These are phyloP conservation scores for Aureobasidium sp. DNA, from an alignment of 2,329 filamentous ascomycete species.

Conservation along the genomic window DNA sequence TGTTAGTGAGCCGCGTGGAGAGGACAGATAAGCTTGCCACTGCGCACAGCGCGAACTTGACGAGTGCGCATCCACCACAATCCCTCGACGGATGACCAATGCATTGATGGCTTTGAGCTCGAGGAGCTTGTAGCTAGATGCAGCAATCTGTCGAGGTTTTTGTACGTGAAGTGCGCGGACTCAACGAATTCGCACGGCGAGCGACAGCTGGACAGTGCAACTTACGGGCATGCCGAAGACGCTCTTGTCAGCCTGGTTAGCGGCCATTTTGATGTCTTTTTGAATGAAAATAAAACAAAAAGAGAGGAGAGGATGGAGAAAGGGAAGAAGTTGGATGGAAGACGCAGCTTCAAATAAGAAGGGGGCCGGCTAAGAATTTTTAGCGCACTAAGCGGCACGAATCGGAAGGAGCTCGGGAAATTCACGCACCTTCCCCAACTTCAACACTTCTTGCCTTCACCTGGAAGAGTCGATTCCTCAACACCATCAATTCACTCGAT, in stretches of 20 bases:
- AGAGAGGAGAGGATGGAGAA: slow-evolving; percentile 25
- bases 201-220: slow-evolving; percentile 5
- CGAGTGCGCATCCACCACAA: not conserved
- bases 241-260: slow-evolving; percentile 46
- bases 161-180: slow-evolving; percentile 6
- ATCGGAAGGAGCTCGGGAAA: slow-evolving; percentile 14
- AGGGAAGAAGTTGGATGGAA: slow-evolving; percentile 12
- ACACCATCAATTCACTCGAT: not conserved
- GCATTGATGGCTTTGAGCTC: not conserved
- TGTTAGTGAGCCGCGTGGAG: slow-evolving; percentile 19
- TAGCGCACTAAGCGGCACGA: slow-evolving; percentile 14
- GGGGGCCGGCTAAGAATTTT: slow-evolving; percentile 13
- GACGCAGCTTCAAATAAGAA: slow-evolving; percentile 13
- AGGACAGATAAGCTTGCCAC: not conserved
- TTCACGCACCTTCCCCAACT: slow-evolving; percentile 13
- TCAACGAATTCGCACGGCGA: slow-evolving; percentile 16
- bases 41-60: not conserved
- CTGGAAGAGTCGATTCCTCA: slow-evolving; percentile 14
- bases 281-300: slow-evolving; percentile 21
- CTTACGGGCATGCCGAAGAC: slow-evolving; percentile 46
- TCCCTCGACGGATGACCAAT: not conserved
- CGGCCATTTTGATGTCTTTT: slow-evolving; percentile 33
- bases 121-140: not conserved
- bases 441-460: slow-evolving; percentile 13
- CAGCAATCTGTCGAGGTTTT: not conserved